These are phyloP conservation scores for Penicillium coffeae DNA, from an alignment of 495 filamentous ascomycete genomes.

Conservation along the genomic window DNA sequence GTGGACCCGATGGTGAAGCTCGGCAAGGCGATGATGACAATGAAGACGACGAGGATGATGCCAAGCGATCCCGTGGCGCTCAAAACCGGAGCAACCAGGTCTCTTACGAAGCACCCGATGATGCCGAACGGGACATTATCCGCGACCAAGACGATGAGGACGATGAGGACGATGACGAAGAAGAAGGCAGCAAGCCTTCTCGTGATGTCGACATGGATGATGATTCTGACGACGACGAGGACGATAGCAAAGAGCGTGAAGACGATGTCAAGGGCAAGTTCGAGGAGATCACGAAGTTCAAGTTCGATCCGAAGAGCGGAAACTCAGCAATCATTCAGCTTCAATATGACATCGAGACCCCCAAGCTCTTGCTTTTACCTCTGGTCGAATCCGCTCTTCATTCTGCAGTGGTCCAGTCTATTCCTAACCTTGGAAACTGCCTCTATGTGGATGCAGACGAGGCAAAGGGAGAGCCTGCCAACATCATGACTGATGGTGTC, in stretches of 20 bases:
- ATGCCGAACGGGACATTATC: constrained; percentile 77
- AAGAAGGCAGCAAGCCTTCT: constrained; percentile 22
- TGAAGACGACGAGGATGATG: constrained; percentile 80
- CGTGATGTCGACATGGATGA: constrained; percentile 31
- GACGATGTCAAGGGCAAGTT: constrained; percentile 62
- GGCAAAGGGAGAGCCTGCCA: constrained; percentile 47
- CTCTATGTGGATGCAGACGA: constrained; percentile 65
- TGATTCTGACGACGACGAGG: constrained; percentile 35
- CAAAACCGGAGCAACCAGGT: constrained; percentile 74
- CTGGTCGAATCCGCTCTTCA: constrained; percentile 76
- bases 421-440: constrained; percentile 68
- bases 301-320: constrained; percentile 71
- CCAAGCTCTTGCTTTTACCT: constrained; percentile 90
- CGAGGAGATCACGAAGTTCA: constrained; percentile 66
- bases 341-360: constrained; percentile 73
- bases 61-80: constrained; percentile 70
- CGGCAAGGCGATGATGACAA: constrained; percentile 68
- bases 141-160: constrained; percentile 38
- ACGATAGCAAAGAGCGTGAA: constrained; percentile 52
- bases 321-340: constrained; percentile 75
- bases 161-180: constrained; percentile 45
- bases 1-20: constrained; percentile 49
- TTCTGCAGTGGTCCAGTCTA: constrained; percentile 80
- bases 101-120: constrained; percentile 87
- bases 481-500: constrained; percentile 76